Conservation (phyloP, 2,329 filamentous ascomycete genomes). For the Neonectria hederae region DNA sequence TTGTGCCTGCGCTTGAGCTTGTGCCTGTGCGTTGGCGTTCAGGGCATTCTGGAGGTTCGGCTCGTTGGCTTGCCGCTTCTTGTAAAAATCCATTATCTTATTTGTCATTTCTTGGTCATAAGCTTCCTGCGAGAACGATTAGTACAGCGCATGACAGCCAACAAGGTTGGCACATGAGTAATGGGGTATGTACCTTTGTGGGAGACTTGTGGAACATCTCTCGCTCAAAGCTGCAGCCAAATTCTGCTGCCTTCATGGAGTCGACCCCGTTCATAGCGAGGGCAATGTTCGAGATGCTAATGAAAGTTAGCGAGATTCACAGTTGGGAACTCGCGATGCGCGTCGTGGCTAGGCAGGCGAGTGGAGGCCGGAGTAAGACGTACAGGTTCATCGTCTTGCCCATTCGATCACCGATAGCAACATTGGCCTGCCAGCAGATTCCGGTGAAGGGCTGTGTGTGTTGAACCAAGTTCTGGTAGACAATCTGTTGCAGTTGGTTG, state of each 20-base stretch:
- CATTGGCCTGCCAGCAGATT: conserved; percentile 52
- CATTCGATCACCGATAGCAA: conserved; percentile 53
- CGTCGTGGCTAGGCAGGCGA: not conserved
- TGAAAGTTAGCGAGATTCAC: conserved; percentile 28
- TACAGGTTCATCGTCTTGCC: conserved; percentile 56
- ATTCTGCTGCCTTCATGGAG: conserved; percentile 52
- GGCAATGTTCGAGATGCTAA: conserved; percentile 61
- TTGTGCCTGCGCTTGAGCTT: conserved; percentile 52
- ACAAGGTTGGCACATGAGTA: not conserved
- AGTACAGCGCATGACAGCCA: conserved; percentile 25
- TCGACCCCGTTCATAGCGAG: conserved; percentile 56
- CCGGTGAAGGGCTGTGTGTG: conserved; percentile 45
- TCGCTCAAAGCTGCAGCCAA: conserved; percentile 59
- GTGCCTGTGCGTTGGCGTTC: conserved; percentile 55
- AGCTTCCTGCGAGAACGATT: conserved; percentile 49
- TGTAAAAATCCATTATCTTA: conserved; percentile 60
- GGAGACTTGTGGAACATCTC: conserved; percentile 56
- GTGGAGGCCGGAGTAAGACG: conserved; percentile 33
- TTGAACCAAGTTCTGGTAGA: conserved; percentile 53
- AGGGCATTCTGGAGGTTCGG: conserved; percentile 60
- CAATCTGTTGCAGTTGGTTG: conserved; percentile 49
- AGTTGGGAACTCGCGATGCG: not conserved
- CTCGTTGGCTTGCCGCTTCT: conserved; percentile 61
- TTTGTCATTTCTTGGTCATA: conserved; percentile 60
- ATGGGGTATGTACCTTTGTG: conserved; percentile 54